Conservation (phyloP, 2,329 filamentous ascomycete genomes). For the Nigrospora sphaerica region DNA sequence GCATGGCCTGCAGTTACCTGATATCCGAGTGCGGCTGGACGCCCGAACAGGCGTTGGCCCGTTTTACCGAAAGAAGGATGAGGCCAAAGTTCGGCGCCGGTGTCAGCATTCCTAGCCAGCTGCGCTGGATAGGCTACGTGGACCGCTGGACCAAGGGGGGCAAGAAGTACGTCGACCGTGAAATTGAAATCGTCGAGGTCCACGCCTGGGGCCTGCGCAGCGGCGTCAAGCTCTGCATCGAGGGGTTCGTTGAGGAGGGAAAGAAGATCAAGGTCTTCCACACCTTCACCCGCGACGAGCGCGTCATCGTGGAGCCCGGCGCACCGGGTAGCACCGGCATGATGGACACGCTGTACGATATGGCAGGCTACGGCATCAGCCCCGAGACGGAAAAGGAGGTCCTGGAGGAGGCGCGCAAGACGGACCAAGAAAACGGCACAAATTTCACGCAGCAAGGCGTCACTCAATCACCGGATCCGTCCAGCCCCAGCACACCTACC, state of each 20-base stretch:
- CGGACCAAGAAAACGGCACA: constrained; percentile 4
- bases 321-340: constrained; percentile 42
- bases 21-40: constrained; percentile 73
- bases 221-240: constrained; percentile 80
- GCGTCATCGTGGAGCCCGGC: constrained; percentile 57
- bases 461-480: constrained; percentile 5
- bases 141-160: constrained; percentile 71
- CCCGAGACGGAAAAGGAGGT: constrained; percentile 24
- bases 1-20: constrained; percentile 79
- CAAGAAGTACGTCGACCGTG: constrained; percentile 76
- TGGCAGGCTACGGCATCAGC: constrained; percentile 33
- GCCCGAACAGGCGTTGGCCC: constrained; percentile 42
- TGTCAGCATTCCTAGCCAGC: constrained; percentile 87
- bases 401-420: constrained; percentile 24
- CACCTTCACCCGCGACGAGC: constrained; percentile 67
- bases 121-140: constrained; percentile 82
- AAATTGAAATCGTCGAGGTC: constrained; percentile 79
- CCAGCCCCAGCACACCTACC: not conserved
- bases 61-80: constrained; percentile 80
- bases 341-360: constrained; percentile 45
- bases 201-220: constrained; percentile 84
- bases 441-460: constrained; percentile 2
- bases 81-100: constrained; percentile 79
- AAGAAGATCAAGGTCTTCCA: constrained; percentile 80
- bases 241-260: constrained; percentile 83